phyloP scores from a whole-genome alignment of 768 basidiomycete species.

The Amanita exitialis region DNA sequence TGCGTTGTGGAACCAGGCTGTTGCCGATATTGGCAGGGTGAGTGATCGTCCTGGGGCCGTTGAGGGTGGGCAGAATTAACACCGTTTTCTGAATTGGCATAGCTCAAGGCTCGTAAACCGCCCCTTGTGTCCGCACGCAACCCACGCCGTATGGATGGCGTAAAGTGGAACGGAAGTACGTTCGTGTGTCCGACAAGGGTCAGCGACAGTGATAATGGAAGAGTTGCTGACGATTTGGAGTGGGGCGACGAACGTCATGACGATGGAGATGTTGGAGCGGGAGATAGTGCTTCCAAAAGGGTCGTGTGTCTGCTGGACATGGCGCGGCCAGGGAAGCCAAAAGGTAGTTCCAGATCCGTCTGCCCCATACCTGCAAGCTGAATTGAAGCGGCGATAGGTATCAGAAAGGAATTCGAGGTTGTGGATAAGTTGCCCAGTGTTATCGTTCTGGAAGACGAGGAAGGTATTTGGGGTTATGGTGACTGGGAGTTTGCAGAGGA shows the following conservation, averaged over 20 bases:
- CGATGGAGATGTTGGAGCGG: not conserved
- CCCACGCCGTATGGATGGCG: conserved; percentile 6
- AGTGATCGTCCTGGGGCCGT: not conserved
- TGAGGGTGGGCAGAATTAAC: not conserved
- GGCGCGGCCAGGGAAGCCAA: conserved; percentile 1
- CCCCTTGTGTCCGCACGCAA: conserved; percentile 3
- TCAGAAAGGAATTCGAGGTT: conserved; percentile 7
- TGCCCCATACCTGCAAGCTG: not conserved
- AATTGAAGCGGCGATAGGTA: not conserved
- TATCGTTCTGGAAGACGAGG: conserved; percentile 3
- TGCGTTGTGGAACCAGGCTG: not conserved
- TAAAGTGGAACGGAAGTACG: not conserved
- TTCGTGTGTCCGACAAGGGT: conserved; percentile 1
- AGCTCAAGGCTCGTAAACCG: conserved; percentile 1
- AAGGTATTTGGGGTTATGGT: not conserved
- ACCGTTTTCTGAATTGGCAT: not conserved
- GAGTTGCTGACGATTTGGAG: not conserved
- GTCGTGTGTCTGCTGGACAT: conserved; percentile 5
- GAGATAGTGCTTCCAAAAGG: not conserved
- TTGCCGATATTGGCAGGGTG: not conserved
- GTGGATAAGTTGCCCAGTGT: not conserved
- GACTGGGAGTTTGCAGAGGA: not conserved
- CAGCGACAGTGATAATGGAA: not conserved
- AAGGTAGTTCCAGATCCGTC: not conserved
- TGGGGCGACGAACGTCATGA: not conserved